Evolutionary conservation across 306 rosid species (phyloP).

Genomic region (Ceratonia siliqua): DNA sequence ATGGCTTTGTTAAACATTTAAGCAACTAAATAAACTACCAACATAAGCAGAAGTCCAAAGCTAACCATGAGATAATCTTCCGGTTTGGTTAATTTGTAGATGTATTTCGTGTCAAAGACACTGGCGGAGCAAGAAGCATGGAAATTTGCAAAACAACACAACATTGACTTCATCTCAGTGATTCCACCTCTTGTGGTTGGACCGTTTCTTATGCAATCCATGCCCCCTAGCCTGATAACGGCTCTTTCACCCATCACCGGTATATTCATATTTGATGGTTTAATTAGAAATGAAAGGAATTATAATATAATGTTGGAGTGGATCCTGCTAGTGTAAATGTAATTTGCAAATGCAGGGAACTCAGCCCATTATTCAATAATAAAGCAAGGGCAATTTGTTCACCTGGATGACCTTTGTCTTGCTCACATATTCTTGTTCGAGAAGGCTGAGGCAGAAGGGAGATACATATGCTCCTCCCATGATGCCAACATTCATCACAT

Average conservation of each 20-base stretch:
- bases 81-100: slow-evolving; percentile 48
- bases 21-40: too few species aligned
- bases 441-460: slow-evolving; percentile 55
- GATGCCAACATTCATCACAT: slow-evolving; percentile 65
- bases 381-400: slow-evolving; percentile 67
- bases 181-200: slow-evolving; percentile 74
- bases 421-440: slow-evolving; percentile 65
- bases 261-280: not conserved
- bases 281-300: not conserved
- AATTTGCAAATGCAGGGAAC: slow-evolving; percentile 45
- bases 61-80: too few species aligned
- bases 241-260: slow-evolving; percentile 58
- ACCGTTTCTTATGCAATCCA: slow-evolving; percentile 53
- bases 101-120: slow-evolving; percentile 76
- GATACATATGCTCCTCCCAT: slow-evolving; percentile 54
- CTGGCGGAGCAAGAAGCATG: slow-evolving; percentile 78
- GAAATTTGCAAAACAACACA: slow-evolving; percentile 60
- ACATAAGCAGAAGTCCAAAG: too few species aligned
- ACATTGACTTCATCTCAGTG: slow-evolving; percentile 51
- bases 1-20: too few species aligned
- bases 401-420: slow-evolving; percentile 68
- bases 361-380: slow-evolving; percentile 62
- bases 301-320: not conserved
- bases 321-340: too few species aligned
- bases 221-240: slow-evolving; percentile 69